Conservation (phyloP, 108 stramenopile species). For the Pseudonitzschia pungens region DNA sequence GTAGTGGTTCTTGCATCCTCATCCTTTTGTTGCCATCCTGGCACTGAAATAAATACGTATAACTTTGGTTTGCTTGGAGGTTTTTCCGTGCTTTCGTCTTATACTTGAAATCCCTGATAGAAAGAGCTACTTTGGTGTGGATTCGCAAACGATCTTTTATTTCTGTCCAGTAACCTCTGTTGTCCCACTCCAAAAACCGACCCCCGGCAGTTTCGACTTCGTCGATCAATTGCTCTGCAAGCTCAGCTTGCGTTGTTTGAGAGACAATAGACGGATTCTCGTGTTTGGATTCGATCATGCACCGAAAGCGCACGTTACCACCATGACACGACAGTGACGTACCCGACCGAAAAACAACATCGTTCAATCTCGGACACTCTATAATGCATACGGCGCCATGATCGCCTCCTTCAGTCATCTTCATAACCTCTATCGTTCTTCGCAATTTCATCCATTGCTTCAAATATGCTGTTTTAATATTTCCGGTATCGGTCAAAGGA, state of each 20-base stretch:
- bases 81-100: slow-evolving; percentile 8
- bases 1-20: background rate
- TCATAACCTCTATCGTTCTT: slow-evolving; percentile 10
- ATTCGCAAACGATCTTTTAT: slow-evolving; percentile 4
- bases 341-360: slow-evolving; percentile 16
- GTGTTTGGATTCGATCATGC: slow-evolving; percentile 14
- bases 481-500: slow-evolving; percentile 18
- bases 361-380: slow-evolving; percentile 14
- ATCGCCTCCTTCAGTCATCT: slow-evolving; percentile 1
- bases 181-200: slow-evolving; percentile 12
- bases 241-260: slow-evolving; percentile 2
- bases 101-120: slow-evolving; percentile 8
- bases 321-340: slow-evolving; percentile 5
- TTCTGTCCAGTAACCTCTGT: slow-evolving; percentile 14
- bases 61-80: slow-evolving; percentile 1
- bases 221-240: slow-evolving; percentile 13
- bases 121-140: slow-evolving; percentile 11
- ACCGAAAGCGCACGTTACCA: slow-evolving; percentile 16
- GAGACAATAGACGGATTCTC: slow-evolving; percentile 6
- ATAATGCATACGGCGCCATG: background rate
- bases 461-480: slow-evolving; percentile 12
- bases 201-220: slow-evolving; percentile 6
- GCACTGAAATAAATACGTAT: slow-evolving; percentile 6
- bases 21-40: slow-evolving; percentile 14
- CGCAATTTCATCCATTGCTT: slow-evolving; percentile 21